Evolutionary conservation across 2,329 filamentous ascomycete species (phyloP), one percentile per base, ranked within the genome.

Genomic region (Fragosphaeria purpurea): DNA sequence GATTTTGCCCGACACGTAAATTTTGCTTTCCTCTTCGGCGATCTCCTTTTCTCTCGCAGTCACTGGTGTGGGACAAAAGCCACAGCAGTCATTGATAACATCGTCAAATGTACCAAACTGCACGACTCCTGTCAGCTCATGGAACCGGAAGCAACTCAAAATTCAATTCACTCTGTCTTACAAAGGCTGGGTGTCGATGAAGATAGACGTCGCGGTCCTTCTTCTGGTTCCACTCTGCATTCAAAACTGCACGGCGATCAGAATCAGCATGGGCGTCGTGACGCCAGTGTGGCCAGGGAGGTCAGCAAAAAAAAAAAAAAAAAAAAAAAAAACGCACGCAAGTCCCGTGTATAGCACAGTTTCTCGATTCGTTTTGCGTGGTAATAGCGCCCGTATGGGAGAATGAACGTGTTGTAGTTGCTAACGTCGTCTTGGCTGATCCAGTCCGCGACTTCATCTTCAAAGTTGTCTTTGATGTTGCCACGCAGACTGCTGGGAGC

Each of bases 371-470:
- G 81, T 60, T 80, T 81, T 11, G 83, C 81, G 49, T 78, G 69
- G 57, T 79, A 80, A 50, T 70, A 74, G 39, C 65, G 63, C 12
- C 83, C 84, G 55, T 86, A 88, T 0, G 82, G 83, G 35, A 87
- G 75, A 7, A 77, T 85, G 64, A 88, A 85, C 1, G 83, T 87
- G 61, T 93, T 81, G 57, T 94, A 95, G 60, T 85, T 82, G 37
- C 83, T 86, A 12, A 90, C 75, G 44, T 90, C 86, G 22, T 86
- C 80, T 50, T 85, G 78, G 6, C 85, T 80, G 3, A 86, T 75
- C 88, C 88, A 94, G 54, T 95, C 88, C 0, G 87, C 83, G 40
- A 91, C 76, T 58, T 95, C 88, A 54, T 93, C 86, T 56, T 89
- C 85, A 57, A 86, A 77, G 11, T 74, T 65, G 44, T 88, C 80